phyloP scores from a whole-genome alignment of 805 yeast species.

The Danielia oregonensis region DNA sequence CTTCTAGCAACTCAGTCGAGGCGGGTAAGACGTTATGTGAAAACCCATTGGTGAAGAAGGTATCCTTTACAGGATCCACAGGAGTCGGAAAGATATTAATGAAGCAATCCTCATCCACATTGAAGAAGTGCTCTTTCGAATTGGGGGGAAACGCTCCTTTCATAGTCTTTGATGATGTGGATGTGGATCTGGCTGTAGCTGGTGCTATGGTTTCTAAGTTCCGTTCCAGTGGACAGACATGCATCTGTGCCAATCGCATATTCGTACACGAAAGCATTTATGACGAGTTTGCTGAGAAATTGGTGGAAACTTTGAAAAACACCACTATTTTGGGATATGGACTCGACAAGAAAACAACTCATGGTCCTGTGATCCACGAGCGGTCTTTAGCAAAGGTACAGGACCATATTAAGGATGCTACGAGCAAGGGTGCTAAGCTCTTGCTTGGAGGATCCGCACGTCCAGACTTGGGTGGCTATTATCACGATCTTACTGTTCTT shows the following conservation, averaged over 20 bases:
- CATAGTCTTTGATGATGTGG: slow-evolving; percentile 18
- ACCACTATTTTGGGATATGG: slow-evolving; percentile 61
- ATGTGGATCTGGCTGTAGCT: slow-evolving; percentile 16
- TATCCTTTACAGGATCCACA: slow-evolving; percentile 19
- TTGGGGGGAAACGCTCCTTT: slow-evolving; percentile 21
- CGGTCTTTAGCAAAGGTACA: slow-evolving; percentile 60
- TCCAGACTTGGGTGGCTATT: slow-evolving; percentile 55
- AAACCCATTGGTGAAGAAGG: slow-evolving; percentile 24
- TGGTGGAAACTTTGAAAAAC: slow-evolving; percentile 9
- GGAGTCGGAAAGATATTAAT: slow-evolving; percentile 18
- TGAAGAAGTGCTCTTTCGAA: slow-evolving; percentile 18
- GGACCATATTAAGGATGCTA: slow-evolving; percentile 64
- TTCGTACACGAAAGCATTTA: slow-evolving; percentile 17
- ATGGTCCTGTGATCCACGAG: slow-evolving; percentile 71
- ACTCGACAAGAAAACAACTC: slow-evolving; percentile 53
- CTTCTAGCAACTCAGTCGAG: slow-evolving; percentile 45
- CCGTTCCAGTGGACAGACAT: slow-evolving; percentile 19
- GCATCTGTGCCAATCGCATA: slow-evolving; percentile 19
- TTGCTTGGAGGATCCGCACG: slow-evolving; percentile 57
- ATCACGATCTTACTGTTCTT: slow-evolving; percentile 66
- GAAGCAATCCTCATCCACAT: slow-evolving; percentile 14
- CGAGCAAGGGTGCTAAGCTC: slow-evolving; percentile 59
- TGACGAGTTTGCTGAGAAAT: slow-evolving; percentile 11
- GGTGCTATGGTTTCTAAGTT: slow-evolving; percentile 18
- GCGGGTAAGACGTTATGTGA: slow-evolving; percentile 50